Conservation (phyloP, 1,284 basidiomycete genomes). For the Ustilago loliicola region DNA sequence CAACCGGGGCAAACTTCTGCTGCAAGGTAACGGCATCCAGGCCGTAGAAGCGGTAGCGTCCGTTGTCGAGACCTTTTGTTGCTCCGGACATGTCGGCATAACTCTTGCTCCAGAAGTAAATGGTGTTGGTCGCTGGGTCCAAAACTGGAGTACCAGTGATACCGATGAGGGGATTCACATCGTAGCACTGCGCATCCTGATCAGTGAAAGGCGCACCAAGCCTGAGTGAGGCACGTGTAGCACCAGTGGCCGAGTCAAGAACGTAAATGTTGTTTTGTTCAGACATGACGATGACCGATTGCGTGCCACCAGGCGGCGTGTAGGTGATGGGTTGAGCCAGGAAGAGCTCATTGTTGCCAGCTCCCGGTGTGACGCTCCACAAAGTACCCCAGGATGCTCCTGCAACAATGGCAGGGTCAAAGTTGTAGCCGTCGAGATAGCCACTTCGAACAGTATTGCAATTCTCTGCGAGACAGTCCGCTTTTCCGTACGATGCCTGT, state of each 20-base stretch:
- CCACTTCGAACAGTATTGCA: constrained; percentile 6
- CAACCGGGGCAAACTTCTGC: constrained; percentile 19
- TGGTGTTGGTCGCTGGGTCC: constrained; percentile 16
- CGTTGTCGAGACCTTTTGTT: constrained; percentile 16
- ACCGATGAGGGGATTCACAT: constrained; percentile 18
- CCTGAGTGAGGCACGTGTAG: not conserved
- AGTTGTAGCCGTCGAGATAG: constrained; percentile 34
- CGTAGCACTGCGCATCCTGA: constrained; percentile 13
- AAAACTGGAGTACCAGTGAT: constrained; percentile 33
- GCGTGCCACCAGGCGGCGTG: not conserved
- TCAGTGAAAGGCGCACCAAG: constrained; percentile 9
- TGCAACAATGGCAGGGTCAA: constrained; percentile 25
- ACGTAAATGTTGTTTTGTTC: not conserved
- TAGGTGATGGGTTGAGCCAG: not conserved
- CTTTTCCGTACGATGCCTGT: not conserved
- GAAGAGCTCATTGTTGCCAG: not conserved
- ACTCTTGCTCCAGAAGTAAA: constrained; percentile 28
- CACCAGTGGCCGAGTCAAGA: not conserved
- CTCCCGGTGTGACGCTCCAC: not conserved
- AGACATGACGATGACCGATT: not conserved
- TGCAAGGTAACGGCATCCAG: constrained; percentile 23
- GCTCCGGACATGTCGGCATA: constrained; percentile 22
- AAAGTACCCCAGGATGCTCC: not conserved
- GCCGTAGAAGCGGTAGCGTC: constrained; percentile 31
- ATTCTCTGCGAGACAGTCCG: not conserved